Evolutionary conservation across 2,329 filamentous ascomycete species (phyloP).

Genomic region (Macrophomina phaseolina): DNA sequence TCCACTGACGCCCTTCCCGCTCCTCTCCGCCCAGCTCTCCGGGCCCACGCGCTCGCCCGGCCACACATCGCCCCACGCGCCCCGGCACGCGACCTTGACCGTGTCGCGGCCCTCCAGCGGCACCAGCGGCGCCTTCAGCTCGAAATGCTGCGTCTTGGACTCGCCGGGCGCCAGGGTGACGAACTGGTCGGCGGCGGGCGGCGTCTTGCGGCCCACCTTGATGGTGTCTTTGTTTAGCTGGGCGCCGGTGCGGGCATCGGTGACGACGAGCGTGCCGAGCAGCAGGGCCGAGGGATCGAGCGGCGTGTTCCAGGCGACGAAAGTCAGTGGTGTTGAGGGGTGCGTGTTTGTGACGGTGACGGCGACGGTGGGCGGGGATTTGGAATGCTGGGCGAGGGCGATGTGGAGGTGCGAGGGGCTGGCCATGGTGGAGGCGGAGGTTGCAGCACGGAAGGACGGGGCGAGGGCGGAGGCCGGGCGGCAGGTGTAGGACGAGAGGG

Average conservation of each 20-base stretch:
- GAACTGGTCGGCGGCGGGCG: conserved; percentile 44
- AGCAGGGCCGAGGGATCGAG: conserved; percentile 46
- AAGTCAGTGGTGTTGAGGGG: conserved; percentile 40
- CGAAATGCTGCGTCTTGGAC: conserved; percentile 41
- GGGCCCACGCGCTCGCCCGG: conserved; percentile 34
- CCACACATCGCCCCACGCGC: conserved; percentile 23
- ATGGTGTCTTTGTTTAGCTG: conserved; percentile 36
- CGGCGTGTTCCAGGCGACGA: conserved; percentile 50
- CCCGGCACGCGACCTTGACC: conserved; percentile 43
- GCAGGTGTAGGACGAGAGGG: background rate
- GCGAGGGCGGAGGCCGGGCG: background rate
- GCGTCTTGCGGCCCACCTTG: conserved; percentile 43
- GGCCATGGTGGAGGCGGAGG: conserved; percentile 39
- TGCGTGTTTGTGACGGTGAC: conserved; percentile 46
- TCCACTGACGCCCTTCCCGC: background rate
- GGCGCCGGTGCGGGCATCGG: conserved; percentile 36
- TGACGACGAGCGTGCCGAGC: conserved; percentile 45
- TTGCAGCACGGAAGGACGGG: conserved; percentile 33
- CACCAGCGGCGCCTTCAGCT: conserved; percentile 46
- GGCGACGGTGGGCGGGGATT: conserved; percentile 39
- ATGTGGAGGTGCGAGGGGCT: conserved; percentile 42
- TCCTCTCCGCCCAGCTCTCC: conserved; percentile 32
- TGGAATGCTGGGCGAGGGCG: conserved; percentile 38
- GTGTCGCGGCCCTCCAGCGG: conserved; percentile 44
- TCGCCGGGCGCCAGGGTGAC: conserved; percentile 43